phyloP scores from a whole-genome alignment of 345 rosid species.

The Raphanus sativus region DNA sequence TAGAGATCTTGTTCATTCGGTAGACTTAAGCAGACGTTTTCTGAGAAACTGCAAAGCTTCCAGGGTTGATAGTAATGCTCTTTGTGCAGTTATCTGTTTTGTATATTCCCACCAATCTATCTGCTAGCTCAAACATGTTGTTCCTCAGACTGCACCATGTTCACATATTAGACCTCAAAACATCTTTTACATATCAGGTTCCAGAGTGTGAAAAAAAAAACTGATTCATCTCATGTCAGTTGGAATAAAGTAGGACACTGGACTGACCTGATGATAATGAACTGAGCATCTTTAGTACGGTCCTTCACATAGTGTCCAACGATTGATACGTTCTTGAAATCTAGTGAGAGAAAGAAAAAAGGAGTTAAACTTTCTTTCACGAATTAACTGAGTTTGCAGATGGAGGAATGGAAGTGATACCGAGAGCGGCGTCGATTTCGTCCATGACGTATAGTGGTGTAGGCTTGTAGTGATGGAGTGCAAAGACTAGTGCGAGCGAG shows the following conservation, averaged over 20 bases:
- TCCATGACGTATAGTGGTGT: slow-evolving; percentile 99
- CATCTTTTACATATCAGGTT: background rate
- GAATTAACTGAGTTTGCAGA: background rate
- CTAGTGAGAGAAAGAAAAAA: slow-evolving; percentile 39
- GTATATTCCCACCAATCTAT: slow-evolving; percentile 90
- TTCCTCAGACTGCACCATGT: slow-evolving; percentile 76
- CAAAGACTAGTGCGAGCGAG: slow-evolving; percentile 94
- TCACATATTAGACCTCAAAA: slow-evolving; percentile 14
- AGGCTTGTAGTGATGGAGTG: slow-evolving; percentile 99
- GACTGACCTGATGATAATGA: slow-evolving; percentile 84
- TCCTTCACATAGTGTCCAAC: slow-evolving; percentile 99
- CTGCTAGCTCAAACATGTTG: slow-evolving; percentile 99
- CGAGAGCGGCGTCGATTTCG: slow-evolving; percentile 96
- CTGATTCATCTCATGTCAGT: background rate
- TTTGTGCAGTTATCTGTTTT: slow-evolving; percentile 97
- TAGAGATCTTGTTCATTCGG: background rate
- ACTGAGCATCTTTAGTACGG: slow-evolving; percentile 93
- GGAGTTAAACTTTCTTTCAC: background rate
- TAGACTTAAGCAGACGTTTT: slow-evolving; percentile 42
- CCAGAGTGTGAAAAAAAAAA: background rate
- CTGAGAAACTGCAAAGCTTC: slow-evolving; percentile 70
- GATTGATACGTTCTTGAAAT: slow-evolving; percentile 96
- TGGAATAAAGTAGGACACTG: background rate
- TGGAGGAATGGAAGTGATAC: slow-evolving; percentile 38
- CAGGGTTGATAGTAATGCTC: slow-evolving; percentile 94